Conservation (phyloP, 2,329 filamentous ascomycete genomes). For the Mariannaea sp. region DNA sequence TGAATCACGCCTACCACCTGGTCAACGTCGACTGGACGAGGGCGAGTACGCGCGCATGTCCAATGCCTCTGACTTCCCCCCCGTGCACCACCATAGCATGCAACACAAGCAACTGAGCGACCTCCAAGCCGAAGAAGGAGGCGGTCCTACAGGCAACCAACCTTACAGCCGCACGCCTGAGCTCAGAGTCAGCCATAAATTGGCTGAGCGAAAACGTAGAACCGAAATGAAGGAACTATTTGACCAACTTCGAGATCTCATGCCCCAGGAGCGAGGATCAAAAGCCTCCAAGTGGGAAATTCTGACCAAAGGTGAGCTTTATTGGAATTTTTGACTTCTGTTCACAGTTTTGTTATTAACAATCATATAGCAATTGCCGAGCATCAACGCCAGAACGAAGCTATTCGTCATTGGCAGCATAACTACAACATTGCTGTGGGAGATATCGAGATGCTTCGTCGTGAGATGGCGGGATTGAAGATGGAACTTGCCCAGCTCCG, state of each 20-base stretch:
- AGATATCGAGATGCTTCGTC: slow-evolving; percentile 55
- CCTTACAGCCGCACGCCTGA: slow-evolving; percentile 85
- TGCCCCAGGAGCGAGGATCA: slow-evolving; percentile 79
- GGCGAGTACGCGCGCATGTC: slow-evolving; percentile 56
- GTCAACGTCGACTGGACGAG: slow-evolving; percentile 75
- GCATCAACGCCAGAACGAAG: slow-evolving; percentile 59
- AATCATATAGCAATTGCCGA: slow-evolving; percentile 62
- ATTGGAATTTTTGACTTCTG: background rate
- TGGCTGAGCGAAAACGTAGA: slow-evolving; percentile 80
- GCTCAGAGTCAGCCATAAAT: slow-evolving; percentile 80
- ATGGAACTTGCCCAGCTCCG: slow-evolving; percentile 56
- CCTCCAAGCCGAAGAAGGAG: slow-evolving; percentile 63
- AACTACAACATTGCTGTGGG: slow-evolving; percentile 49
- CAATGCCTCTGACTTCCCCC: slow-evolving; percentile 60
- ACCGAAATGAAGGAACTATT: slow-evolving; percentile 91
- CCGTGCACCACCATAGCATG: slow-evolving; percentile 74
- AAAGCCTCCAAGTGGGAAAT: slow-evolving; percentile 93
- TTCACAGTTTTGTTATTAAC: slow-evolving; percentile 17
- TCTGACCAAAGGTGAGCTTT: slow-evolving; percentile 73
- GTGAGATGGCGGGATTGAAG: slow-evolving; percentile 53
- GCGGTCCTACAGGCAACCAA: slow-evolving; percentile 60
- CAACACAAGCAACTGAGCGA: slow-evolving; percentile 75
- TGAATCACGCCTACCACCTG: slow-evolving; percentile 72
- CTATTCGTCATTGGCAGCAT: slow-evolving; percentile 52
- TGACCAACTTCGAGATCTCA: slow-evolving; percentile 76